Conservation (phyloP, 371 early-diverging fungal species). For the Rhizomucor pusillus region DNA sequence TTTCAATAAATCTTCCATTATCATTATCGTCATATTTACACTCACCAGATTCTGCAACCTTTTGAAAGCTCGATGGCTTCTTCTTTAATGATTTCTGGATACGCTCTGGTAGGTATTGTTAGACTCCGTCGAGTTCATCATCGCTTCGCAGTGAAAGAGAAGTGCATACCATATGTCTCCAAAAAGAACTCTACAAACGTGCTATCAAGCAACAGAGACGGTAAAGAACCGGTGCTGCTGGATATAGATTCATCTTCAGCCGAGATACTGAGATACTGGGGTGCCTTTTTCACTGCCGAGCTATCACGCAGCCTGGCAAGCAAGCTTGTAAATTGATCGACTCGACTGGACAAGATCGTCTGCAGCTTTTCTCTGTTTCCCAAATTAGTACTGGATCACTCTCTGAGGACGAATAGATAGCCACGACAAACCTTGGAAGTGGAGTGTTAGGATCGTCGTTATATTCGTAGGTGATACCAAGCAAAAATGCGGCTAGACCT, state of each 20-base stretch:
- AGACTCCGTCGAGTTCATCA: neutral
- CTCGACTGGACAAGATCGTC: constrained; percentile 78
- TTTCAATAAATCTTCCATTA: neutral
- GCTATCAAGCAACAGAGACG: constrained; percentile 71
- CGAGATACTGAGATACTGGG: constrained; percentile 58
- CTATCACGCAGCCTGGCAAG: constrained; percentile 85
- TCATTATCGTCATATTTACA: no score
- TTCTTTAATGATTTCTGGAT: constrained; percentile 39
- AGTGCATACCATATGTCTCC: constrained; percentile 61
- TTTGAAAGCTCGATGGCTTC: constrained; percentile 30
- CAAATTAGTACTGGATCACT: neutral
- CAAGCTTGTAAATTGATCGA: constrained; percentile 82
- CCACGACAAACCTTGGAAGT: constrained; percentile 48
- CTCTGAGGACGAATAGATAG: neutral
- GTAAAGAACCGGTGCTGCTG: constrained; percentile 42
- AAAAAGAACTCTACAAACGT: constrained; percentile 84
- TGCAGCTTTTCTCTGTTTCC: constrained; percentile 66
- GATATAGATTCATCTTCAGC: constrained; percentile 45
- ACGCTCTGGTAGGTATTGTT: constrained; percentile 20
- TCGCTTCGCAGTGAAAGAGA: neutral
- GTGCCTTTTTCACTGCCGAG: constrained; percentile 71
- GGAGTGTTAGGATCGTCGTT: constrained; percentile 78
- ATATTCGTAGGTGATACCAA: constrained; percentile 85
- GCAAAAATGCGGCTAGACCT: constrained; percentile 84
- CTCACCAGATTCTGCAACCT: no score